A percentile compares a stretch with the other conserved stretches of the same genome.
Conservation (phyloP, 2,329 filamentous ascomycete genomes). For the Arthroderma sp. region DNA sequence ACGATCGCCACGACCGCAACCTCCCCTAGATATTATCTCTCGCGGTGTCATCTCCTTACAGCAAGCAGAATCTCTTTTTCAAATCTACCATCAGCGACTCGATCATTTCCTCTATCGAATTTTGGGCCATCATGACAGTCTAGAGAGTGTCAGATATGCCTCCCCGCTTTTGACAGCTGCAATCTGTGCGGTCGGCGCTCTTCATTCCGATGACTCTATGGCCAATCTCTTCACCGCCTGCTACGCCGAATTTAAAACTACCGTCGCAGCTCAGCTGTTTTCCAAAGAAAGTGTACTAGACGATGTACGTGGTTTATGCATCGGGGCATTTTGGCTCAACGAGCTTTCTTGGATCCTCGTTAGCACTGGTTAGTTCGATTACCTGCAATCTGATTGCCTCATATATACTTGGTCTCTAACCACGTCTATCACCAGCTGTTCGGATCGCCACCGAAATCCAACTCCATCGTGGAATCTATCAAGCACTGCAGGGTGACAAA, state of each 20-base stretch:
- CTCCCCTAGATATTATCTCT: background rate
- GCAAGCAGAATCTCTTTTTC: slow-evolving; percentile 30
- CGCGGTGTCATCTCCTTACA: slow-evolving; percentile 29
- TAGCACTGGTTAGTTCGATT: background rate
- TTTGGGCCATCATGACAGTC: slow-evolving; percentile 25
- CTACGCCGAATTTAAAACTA: slow-evolving; percentile 30
- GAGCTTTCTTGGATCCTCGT: slow-evolving; percentile 24
- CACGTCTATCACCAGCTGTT: background rate
- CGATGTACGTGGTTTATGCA: slow-evolving; percentile 34
- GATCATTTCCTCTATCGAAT: slow-evolving; percentile 36
- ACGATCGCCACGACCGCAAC: background rate
- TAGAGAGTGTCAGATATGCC: slow-evolving; percentile 26
- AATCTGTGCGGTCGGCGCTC: slow-evolving; percentile 33
- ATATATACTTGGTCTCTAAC: background rate
- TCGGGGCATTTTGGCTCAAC: slow-evolving; percentile 37
- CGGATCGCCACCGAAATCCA: slow-evolving; percentile 12
- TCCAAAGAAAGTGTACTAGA: slow-evolving; percentile 32
- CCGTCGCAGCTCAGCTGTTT: slow-evolving; percentile 33
- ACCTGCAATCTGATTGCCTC: no score
- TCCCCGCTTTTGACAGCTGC: slow-evolving; percentile 33
- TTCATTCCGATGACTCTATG: slow-evolving; percentile 24
- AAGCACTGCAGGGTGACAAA: slow-evolving; percentile 1
- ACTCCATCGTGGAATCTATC: slow-evolving; percentile 14
- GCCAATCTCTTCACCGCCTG: slow-evolving; percentile 21
- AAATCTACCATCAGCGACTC: slow-evolving; percentile 30